Evolutionary conservation across 1,284 basidiomycete species (phyloP).

Genomic region (Rhodotorula sp.): DNA sequence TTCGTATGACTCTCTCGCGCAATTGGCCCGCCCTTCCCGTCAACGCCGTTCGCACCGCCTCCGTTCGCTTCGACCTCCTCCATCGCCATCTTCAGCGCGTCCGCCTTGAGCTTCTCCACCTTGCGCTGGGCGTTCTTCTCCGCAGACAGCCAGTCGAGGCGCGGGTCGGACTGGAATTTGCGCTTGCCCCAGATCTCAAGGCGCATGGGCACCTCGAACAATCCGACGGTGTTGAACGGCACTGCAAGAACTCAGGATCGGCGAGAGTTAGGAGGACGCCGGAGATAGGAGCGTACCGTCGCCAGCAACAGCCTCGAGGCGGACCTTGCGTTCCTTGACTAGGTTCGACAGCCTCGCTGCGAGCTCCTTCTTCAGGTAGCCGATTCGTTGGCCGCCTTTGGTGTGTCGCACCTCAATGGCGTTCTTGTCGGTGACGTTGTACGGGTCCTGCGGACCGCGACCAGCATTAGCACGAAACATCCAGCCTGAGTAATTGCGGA

Average conservation of each 20-base stretch:
- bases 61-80: neutral
- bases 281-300: conserved; percentile 6
- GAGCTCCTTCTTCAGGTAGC: conserved; percentile 18
- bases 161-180: conserved; percentile 9
- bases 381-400: conserved; percentile 27
- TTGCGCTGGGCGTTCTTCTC: conserved; percentile 3
- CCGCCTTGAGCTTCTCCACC: conserved; percentile 5
- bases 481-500: neutral
- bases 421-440: conserved; percentile 34
- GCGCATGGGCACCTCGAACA: conserved; percentile 6
- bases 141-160: conserved; percentile 36
- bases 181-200: conserved; percentile 32
- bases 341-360: conserved; percentile 23
- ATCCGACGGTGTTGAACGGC: conserved; percentile 9
- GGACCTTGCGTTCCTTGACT: conserved; percentile 28
- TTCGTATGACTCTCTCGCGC: neutral
- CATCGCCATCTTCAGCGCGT: neutral
- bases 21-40: neutral
- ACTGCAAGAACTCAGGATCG: neutral
- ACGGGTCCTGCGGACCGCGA: conserved; percentile 20
- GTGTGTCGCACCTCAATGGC: conserved; percentile 35
- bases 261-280: neutral
- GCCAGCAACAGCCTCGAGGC: conserved; percentile 8
- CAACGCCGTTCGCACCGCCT: neutral
- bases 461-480: neutral